Base-by-base conservation (phyloP, 1,139 yeast genomes). In the Debaryomyces singareniensis region DNA sequence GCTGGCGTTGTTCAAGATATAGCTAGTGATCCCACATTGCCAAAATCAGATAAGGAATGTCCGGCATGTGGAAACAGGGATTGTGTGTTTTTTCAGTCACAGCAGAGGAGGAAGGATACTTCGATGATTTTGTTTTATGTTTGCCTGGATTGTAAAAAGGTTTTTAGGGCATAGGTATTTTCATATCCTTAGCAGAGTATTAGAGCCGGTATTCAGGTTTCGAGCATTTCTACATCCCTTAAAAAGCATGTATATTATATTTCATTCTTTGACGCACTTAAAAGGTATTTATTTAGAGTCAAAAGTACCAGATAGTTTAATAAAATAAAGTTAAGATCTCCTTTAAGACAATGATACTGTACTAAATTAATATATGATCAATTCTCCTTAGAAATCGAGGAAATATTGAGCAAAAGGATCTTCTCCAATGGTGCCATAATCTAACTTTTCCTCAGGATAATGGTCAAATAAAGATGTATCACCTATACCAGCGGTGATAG, bases 1-100 rank as follows among this genome's bases (percentile, higher is more conserved):
- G 98, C 98, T 2, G 98, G 98, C 45, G 96, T 87, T 34, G 95
- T 93, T 26, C 94, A 86, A 51, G 98, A 93, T 55, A 84, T 93
- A 43, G 97, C 96, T 1, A 71, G 79, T 24, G 99, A 91, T 56
- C 98, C 98, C 10, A 91, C 98, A 3, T 75, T 89, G 51, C 97
- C 98, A 32, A 71, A 96, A 45, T 81, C 95, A 3, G 91, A 89
- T 54, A 84, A 84, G 52, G 93, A 84, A 47, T 91, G 99, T 56
- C 95, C 96, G 2, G 68, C 72, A 34, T 91, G 99, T 55, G 81
- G 76, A 43, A 81, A 83, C 39, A 78, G 78, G 42, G 95, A 89
- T 45, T 85, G 95, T 55, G 98, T 93, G 32, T 91, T 91, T 53
- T 91, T 93, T 70, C 98, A 91, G 58, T 79, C 93, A 24, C 99